Evolutionary conservation across 768 basidiomycete genomes (phyloP).

Genomic region (Mycena albidolilacea): DNA sequence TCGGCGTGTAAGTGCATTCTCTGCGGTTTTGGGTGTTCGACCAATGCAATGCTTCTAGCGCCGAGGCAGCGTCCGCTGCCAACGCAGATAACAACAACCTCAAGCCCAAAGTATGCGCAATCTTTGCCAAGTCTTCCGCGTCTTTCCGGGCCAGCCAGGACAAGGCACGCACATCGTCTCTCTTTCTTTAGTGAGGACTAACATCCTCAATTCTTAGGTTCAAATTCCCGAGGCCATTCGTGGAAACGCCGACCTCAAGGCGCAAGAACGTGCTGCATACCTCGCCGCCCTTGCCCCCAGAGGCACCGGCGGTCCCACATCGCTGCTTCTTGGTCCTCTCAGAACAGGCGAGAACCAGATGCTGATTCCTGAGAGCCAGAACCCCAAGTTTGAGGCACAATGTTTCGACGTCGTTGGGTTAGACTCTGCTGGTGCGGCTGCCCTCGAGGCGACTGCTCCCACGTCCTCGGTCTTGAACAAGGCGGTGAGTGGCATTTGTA

Average conservation of each 20-base stretch:
- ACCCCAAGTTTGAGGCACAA: no score
- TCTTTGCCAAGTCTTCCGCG: constrained; percentile 7
- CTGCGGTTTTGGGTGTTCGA: no score
- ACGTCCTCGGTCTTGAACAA: not conserved
- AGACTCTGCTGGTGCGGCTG: no score
- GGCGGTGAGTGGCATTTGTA: not conserved
- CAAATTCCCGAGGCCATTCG: constrained; percentile 13
- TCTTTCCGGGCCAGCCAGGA: not conserved
- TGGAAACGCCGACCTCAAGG: not conserved
- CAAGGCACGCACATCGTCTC: not conserved
- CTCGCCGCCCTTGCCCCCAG: not conserved
- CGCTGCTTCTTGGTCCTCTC: not conserved
- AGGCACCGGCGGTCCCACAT: not conserved
- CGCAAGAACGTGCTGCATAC: constrained; percentile 2
- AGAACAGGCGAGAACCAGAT: no score
- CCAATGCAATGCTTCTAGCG: not conserved
- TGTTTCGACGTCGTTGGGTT: no score
- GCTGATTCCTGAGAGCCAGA: no score
- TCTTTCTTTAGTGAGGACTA: not conserved
- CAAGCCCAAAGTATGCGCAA: not conserved
- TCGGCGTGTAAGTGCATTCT: constrained; percentile 1
- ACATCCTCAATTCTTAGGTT: not conserved
- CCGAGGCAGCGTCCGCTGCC: constrained; percentile 5
- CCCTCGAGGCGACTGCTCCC: not conserved
- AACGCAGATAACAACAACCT: constrained; percentile 13